These are phyloP conservation scores for Fusarium coicis DNA, from an alignment of 2,329 filamentous ascomycete species.

Conservation along the genomic window DNA sequence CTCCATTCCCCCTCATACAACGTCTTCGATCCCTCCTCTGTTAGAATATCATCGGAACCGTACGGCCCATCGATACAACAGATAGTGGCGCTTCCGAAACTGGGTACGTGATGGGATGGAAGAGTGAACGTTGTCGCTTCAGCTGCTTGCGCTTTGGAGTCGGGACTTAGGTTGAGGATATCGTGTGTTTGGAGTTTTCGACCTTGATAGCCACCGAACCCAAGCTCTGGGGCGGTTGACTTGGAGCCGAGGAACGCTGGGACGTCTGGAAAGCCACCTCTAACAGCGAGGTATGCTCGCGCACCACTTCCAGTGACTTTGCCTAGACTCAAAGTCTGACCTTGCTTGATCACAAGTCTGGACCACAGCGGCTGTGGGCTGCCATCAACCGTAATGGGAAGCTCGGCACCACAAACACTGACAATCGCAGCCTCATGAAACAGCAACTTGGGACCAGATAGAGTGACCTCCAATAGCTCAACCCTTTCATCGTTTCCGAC, in stretches of 20 bases:
- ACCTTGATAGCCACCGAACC: constrained; percentile 69
- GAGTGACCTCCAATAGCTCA: neutral
- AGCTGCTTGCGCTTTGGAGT: neutral
- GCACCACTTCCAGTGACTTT: neutral
- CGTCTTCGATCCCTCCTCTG: neutral
- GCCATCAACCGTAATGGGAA: neutral
- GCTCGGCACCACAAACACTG: neutral
- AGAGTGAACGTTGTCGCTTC: neutral
- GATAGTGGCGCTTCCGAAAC: neutral
- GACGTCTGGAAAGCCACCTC: constrained; percentile 50
- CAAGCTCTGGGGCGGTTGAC: constrained; percentile 66
- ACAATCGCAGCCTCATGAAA: neutral
- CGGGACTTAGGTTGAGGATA: constrained; percentile 14
- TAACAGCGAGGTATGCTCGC: neutral
- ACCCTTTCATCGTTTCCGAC: neutral
- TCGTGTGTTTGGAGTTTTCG: constrained; percentile 59
- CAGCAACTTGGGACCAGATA: neutral
- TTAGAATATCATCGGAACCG: neutral
- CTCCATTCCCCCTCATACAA: neutral
- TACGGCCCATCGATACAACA: neutral
- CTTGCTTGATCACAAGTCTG: neutral
- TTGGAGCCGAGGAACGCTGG: constrained; percentile 69
- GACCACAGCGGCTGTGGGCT: neutral
- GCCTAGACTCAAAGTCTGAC: neutral
- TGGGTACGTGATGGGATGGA: neutral